These are phyloP conservation scores for Emergomyces orientalis DNA, from an alignment of 2,329 filamentous ascomycete species.

Conservation along the genomic window DNA sequence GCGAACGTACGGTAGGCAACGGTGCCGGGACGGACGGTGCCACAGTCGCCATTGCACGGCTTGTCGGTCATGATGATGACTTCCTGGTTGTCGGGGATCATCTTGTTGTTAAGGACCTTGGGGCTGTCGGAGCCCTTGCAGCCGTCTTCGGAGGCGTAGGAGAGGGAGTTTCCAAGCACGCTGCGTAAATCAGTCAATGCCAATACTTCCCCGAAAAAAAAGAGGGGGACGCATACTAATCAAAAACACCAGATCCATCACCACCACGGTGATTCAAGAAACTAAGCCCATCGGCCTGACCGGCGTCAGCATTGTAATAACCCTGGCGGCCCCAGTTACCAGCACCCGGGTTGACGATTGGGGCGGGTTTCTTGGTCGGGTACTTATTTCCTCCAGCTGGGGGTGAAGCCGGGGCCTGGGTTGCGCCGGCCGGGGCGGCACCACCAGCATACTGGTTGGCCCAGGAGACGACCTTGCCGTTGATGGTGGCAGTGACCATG, in stretches of 20 bases:
- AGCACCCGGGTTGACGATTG: slow-evolving; percentile 18
- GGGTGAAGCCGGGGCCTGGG: slow-evolving; percentile 11
- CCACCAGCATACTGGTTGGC: slow-evolving; percentile 46
- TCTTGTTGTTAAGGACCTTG: slow-evolving; percentile 42
- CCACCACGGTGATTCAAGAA: slow-evolving; percentile 53
- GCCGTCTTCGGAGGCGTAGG: slow-evolving; percentile 44
- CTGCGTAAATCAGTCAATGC: slow-evolving; percentile 14
- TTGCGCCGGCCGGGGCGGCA: slow-evolving; percentile 6
- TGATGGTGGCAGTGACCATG: slow-evolving; percentile 48
- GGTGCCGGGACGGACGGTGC: slow-evolving; percentile 40
- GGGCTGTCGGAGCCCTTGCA: slow-evolving; percentile 39
- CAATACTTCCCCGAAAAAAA: not conserved
- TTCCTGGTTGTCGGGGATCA: slow-evolving; percentile 43
- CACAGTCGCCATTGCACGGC: slow-evolving; percentile 42
- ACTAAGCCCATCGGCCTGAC: slow-evolving; percentile 43
- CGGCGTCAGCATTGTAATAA: slow-evolving; percentile 39
- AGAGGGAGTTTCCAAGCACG: slow-evolving; percentile 49
- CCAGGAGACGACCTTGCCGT: slow-evolving; percentile 52
- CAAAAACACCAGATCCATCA: slow-evolving; percentile 46
- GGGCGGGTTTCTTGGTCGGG: slow-evolving; percentile 12
- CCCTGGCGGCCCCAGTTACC: slow-evolving; percentile 38
- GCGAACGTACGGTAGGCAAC: slow-evolving; percentile 42
- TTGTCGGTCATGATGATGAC: slow-evolving; percentile 44
- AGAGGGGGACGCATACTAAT: slow-evolving; percentile 31
- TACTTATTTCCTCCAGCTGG: slow-evolving; percentile 2